Evolutionary conservation across 257 asterid genomes (phyloP).

Genomic region (Nemophila menziesii): DNA sequence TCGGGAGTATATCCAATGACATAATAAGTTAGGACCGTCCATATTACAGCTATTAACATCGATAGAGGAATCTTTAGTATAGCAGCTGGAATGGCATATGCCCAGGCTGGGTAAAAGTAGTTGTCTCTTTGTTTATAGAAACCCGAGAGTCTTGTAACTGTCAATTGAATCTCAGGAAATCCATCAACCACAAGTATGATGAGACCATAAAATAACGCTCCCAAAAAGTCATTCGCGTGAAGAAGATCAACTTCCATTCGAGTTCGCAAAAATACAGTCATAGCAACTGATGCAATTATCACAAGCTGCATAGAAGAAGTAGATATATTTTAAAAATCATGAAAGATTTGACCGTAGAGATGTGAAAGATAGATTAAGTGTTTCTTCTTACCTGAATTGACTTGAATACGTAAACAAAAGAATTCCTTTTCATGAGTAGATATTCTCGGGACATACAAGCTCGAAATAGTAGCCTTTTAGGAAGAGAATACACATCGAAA

Average conservation of each 20-base stretch:
- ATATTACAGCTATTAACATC: conserved; percentile 22
- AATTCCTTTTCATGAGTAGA: conserved; percentile 19
- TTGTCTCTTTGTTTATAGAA: conserved; percentile 41
- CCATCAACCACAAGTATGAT: conserved; percentile 32
- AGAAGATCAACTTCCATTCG: conserved; percentile 27
- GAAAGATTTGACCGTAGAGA: neutral
- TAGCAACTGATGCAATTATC: conserved; percentile 25
- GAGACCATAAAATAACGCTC: conserved; percentile 32
- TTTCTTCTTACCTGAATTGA: conserved; percentile 22
- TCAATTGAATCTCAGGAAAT: conserved; percentile 35
- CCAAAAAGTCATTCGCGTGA: conserved; percentile 33
- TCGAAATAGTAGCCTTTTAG: conserved; percentile 18
- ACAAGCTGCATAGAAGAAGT: conserved; percentile 36
- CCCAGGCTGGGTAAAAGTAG: conserved; percentile 46
- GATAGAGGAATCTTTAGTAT: conserved; percentile 37
- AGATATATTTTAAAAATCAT: no score
- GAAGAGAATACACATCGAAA: neutral
- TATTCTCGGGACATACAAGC: conserved; percentile 26
- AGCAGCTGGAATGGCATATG: conserved; percentile 36
- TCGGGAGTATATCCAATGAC: conserved; percentile 47
- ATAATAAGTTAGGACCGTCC: conserved; percentile 36
- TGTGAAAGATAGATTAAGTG: neutral
- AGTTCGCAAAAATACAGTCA: conserved; percentile 40
- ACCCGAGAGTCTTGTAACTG: conserved; percentile 32
- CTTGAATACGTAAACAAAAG: conserved; percentile 30